Percentiles rank a stretch among this genome's conserved stretches.
Evolutionary conservation across 345 rosid species (phyloP).

Genomic region (Excoecaria cochinchinensis): DNA sequence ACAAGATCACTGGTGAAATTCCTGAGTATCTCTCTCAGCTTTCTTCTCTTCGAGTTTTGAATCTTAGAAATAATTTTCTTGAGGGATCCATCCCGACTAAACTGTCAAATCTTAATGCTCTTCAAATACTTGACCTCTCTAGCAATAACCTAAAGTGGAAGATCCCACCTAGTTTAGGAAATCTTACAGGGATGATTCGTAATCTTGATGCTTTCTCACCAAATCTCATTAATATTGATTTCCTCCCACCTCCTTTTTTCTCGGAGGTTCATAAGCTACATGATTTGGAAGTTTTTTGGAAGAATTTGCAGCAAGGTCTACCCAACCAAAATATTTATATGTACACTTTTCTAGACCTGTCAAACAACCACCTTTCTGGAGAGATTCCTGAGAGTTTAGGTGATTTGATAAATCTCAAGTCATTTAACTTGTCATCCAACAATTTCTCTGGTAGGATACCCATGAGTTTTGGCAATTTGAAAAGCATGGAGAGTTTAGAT

Average conservation of each 20-base stretch:
- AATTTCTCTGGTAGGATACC: too few relatives aligned
- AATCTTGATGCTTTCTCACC: neutral
- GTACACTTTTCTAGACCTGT: slow-evolving; percentile 40
- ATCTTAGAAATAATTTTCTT: slow-evolving; percentile 36
- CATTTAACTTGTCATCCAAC: too few relatives aligned
- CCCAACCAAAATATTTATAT: neutral
- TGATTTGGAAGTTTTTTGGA: slow-evolving; percentile 35
- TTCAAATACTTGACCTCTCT: slow-evolving; percentile 39
- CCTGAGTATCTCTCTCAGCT: slow-evolving; percentile 24
- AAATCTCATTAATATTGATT: neutral
- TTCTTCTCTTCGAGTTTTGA: slow-evolving; percentile 32
- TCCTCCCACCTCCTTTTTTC: neutral
- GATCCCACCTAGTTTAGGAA: slow-evolving; percentile 37
- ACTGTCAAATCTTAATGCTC: slow-evolving; percentile 34
- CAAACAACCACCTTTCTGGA: too few relatives aligned
- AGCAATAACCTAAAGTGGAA: slow-evolving; percentile 22
- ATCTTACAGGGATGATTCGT: slow-evolving; percentile 32
- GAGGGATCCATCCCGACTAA: slow-evolving; percentile 30
- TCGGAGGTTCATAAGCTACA: neutral
- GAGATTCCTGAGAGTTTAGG: too few relatives aligned
- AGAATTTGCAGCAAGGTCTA: slow-evolving; percentile 33
- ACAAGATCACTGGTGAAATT: slow-evolving; percentile 31
- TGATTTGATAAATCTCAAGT: too few relatives aligned
- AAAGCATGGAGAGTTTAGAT: too few relatives aligned
- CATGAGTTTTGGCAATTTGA: too few relatives aligned